Conservation (phyloP, 2,329 filamentous ascomycete species). For the Alternaria viburni region DNA sequence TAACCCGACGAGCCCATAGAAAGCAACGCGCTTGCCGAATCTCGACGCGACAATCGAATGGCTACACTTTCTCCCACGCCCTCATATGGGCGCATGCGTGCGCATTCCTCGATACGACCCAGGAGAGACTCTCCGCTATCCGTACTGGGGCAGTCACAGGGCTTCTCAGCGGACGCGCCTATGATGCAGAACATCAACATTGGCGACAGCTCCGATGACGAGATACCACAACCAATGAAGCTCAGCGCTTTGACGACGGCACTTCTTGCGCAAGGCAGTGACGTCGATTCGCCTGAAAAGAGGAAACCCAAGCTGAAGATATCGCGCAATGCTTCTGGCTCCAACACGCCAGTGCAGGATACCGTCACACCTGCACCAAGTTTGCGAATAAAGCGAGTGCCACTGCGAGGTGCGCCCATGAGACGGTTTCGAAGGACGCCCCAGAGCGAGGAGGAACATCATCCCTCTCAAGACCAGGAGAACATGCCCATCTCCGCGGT, state of each 20-base stretch:
- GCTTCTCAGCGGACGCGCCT: conserved; percentile 53
- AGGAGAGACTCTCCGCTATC: conserved; percentile 57
- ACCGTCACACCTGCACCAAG: conserved; percentile 50
- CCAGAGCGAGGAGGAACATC: conserved; percentile 47
- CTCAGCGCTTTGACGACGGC: conserved; percentile 92
- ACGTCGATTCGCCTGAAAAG: conserved; percentile 49
- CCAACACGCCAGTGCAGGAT: conserved; percentile 49
- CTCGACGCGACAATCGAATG: conserved; percentile 36
- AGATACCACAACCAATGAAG: conserved; percentile 85
- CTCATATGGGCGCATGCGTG: conserved; percentile 49
- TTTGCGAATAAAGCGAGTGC: conserved; percentile 48
- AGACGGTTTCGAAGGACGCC: conserved; percentile 47
- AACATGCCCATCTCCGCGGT: conserved; percentile 65
- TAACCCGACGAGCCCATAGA: conserved; percentile 24
- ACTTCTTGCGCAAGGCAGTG: conserved; percentile 63
- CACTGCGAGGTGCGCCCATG: conserved; percentile 49
- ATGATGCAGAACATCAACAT: conserved; percentile 59
- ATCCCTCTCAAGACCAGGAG: conserved; percentile 75
- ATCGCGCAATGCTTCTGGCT: conserved; percentile 39
- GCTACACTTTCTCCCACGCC: conserved; percentile 49
- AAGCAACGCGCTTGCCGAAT: conserved; percentile 24
- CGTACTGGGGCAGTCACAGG: conserved; percentile 52
- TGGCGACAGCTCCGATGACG: conserved; percentile 92
- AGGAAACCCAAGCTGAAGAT: conserved; percentile 48
- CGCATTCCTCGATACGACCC: conserved; percentile 42